Evolutionary conservation across 192 early-diverging fungal genomes (phyloP), one percentile per base, ranked within the genome.

Genomic region (Geosiphon pyriformis): DNA sequence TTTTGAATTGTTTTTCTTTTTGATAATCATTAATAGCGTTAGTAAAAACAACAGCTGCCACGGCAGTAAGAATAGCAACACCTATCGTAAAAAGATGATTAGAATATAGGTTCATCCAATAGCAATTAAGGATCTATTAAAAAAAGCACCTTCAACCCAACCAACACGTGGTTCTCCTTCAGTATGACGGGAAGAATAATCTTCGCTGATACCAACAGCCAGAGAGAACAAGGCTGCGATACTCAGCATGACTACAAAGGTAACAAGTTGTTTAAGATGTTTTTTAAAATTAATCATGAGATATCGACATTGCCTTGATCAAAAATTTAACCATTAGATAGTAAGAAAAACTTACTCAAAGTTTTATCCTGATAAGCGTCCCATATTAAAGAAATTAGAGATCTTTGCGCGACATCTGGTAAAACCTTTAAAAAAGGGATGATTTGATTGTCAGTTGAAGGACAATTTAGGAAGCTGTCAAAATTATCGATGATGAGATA

Each of bases 21-120:
- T 92, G 85, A 74, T 87, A 90, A 81, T 94, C 89, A 73, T 96
- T 96, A 67, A 94, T 85, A 46, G 92, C 86, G 53, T 91, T 90
- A 57, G 93, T 92, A 61, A 95, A 80, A 54, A 95, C 91, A 29
- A 98, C 94, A 11, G 93, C 88, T 18, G 91, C 68, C 33, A 98
- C 95, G 48, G 88, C 81, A 20, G 88, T 77, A 56, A 91, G 74
- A 70, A 98, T 95, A 30, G 94, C 93, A 4, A 82, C 78, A 68
- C 93, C 93, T 65, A 23, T n/a, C n/a, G n/a, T n/a, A n/a, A n/a
- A n/a, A n/a, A n/a, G n/a, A n/a, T n/a, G n/a, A n/a, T n/a, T n/a
- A n/a, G n/a, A n/a, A n/a, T n/a, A n/a, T n/a, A n/a, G n/a, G n/a
- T n/a, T n/a, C n/a, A n/a, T n/a, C n/a, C n/a, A n/a, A n/a, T n/a